Percentiles rank a stretch among this genome's conserved stretches.
phyloP scores from a whole-genome alignment of 345 rosid genomes.

The Aquilaria malaccensis region DNA sequence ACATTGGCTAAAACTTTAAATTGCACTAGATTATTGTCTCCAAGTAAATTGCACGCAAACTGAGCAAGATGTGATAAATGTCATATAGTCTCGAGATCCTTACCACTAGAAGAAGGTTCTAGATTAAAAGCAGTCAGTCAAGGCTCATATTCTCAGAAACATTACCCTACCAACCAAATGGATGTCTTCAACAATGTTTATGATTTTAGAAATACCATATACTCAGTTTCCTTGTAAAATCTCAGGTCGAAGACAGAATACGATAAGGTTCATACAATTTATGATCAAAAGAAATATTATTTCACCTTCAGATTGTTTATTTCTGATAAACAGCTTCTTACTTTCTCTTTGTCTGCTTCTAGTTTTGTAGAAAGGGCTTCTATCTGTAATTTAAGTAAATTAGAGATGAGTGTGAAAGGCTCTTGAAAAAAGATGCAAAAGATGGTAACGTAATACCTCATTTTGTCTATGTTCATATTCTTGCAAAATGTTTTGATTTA shows the following conservation, averaged over 20 bases:
- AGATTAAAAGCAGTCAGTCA: no score
- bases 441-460: slow-evolving; percentile 35
- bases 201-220: neutral
- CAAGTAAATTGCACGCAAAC: no score
- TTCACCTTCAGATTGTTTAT: slow-evolving; percentile 63
- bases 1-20: no score
- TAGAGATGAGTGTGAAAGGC: slow-evolving; percentile 10
- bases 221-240: no score
- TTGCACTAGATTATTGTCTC: no score
- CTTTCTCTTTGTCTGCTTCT: slow-evolving; percentile 57
- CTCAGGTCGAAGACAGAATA: neutral
- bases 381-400: slow-evolving; percentile 35
- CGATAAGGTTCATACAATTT: neutral
- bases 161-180: neutral
- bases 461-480: slow-evolving; percentile 75
- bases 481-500: slow-evolving; percentile 71
- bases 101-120: no score
- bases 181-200: neutral
- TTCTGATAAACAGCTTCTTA: slow-evolving; percentile 47
- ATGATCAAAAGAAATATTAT: slow-evolving; percentile 5
- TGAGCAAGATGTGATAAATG: no score
- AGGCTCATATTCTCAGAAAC: neutral
- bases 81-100: no score
- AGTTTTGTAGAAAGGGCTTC: slow-evolving; percentile 40
- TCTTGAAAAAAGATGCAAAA: slow-evolving; percentile 2